These are phyloP conservation scores for Platanthera zijinensis DNA, from an alignment of 106 monocot genomes.

Conservation along the genomic window DNA sequence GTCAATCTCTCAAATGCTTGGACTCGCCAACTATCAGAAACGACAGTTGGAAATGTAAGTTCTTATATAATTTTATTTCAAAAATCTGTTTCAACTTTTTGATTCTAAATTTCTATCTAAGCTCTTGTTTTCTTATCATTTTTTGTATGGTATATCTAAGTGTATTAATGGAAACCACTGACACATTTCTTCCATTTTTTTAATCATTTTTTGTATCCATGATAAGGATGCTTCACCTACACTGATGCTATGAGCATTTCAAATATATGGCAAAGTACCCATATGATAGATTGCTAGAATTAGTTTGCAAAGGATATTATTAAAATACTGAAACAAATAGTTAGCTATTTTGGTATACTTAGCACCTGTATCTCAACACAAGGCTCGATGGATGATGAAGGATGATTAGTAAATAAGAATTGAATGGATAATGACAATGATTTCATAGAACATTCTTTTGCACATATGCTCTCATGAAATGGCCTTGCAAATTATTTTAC, in stretches of 20 bases:
- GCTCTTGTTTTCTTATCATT: background rate
- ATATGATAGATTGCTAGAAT: too few relatives aligned
- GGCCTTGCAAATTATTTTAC: background rate
- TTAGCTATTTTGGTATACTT: background rate
- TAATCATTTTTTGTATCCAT: too few relatives aligned
- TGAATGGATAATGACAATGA: background rate
- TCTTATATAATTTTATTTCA: background rate
- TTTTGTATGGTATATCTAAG: background rate
- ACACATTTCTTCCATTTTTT: background rate
- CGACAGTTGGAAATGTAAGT: conserved; percentile 71
- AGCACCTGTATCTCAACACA: background rate
- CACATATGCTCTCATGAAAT: background rate
- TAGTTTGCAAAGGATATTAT: too few relatives aligned
- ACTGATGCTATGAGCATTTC: too few relatives aligned
- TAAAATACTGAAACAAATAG: too few relatives aligned
- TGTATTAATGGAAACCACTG: background rate
- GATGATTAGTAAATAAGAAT: background rate
- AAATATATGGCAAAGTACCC: too few relatives aligned
- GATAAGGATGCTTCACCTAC: too few relatives aligned
- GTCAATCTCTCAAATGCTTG: conserved; percentile 84
- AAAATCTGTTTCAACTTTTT: background rate
- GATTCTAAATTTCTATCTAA: background rate
- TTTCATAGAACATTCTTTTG: background rate
- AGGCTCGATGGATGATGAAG: background rate
- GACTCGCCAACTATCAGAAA: conserved; percentile 89